Evolutionary conservation across 2,329 filamentous ascomycete species (phyloP), one percentile per base, ranked within the genome.

Genomic region (Pestalotiopsis sp.): DNA sequence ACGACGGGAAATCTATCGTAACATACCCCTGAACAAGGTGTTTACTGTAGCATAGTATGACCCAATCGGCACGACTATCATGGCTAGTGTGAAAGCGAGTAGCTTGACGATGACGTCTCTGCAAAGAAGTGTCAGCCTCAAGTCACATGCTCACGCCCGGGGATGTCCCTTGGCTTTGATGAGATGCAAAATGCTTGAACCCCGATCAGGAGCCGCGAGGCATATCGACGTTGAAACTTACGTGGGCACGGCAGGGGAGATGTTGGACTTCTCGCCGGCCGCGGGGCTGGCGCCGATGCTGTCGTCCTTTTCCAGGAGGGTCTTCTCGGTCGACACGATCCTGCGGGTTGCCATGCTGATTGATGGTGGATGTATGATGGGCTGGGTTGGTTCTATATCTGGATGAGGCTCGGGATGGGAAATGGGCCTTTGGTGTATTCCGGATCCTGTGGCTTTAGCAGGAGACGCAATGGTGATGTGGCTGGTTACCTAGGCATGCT

Each of bases 101-200:
- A 99, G 90, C 83, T 98, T 99, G 77, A 91, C 83, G 72, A 99
- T 96, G 73, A 98, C 94, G 77, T 92, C 86, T 68, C 94, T 94
- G 67, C 12, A 23, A 62, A 36, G 31, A 36, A 36, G 31, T 36
- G 31, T 25, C 14, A 67, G 69, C 66, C 58, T 52, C 45, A 70
- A 36, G 31, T 36, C 31, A 36, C 31, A 36, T 36, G 31, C 31
- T 9, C 27, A 36, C 31, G 2, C 7, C 6, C 31, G 31, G 31
- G 31, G 31, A 36, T 36, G 31, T 36, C 31, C 31, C 31, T 62
- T 67, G 45, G 64, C 23, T 58, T 36, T n/a, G 36, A 36, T 36
- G 31, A 9, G 31, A 11, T 36, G 6, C 31, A 36, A 36, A 36
- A 36, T 36, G 31, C 31, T 36, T 9, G 31, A 36, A 36, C 31